These are phyloP conservation scores for Trichoderma virens DNA, from an alignment of 495 filamentous ascomycete species.

Conservation along the genomic window DNA sequence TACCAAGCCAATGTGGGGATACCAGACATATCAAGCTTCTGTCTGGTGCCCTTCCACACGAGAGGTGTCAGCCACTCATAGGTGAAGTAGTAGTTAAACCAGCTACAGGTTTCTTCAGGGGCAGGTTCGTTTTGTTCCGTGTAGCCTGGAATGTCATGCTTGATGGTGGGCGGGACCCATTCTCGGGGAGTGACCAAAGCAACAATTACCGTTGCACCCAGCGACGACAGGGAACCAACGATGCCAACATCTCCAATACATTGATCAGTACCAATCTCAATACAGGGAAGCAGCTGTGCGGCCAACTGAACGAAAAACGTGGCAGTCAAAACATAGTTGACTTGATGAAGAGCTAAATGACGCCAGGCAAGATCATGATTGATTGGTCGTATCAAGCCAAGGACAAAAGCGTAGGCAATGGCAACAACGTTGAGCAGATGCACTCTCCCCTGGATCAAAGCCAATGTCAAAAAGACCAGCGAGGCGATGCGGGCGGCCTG, in stretches of 20 bases:
- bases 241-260: slow-evolving; percentile 16
- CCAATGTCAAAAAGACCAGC: slow-evolving; percentile 22
- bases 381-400: slow-evolving; percentile 28
- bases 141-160: slow-evolving; percentile 20
- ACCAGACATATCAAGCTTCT: slow-evolving; percentile 36
- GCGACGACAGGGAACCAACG: slow-evolving; percentile 20
- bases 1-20: slow-evolving; percentile 43
- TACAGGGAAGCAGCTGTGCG: slow-evolving; percentile 26
- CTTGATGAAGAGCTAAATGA: slow-evolving; percentile 29
- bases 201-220: slow-evolving; percentile 24
- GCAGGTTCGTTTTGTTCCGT: slow-evolving; percentile 25
- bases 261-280: slow-evolving; percentile 15
- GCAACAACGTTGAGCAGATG: slow-evolving; percentile 23
- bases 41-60: slow-evolving; percentile 34
- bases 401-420: slow-evolving; percentile 25
- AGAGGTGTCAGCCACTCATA: slow-evolving; percentile 43
- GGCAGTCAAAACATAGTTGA: slow-evolving; percentile 25
- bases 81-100: slow-evolving; percentile 38
- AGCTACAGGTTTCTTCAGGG: slow-evolving; percentile 43
- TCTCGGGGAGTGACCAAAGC: slow-evolving; percentile 29
- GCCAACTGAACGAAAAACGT: slow-evolving; percentile 20
- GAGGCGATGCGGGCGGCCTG: slow-evolving; percentile 26
- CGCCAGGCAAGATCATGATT: slow-evolving; percentile 27
- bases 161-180: slow-evolving; percentile 30
- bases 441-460: slow-evolving; percentile 15